Conservation (phyloP, 345 rosid species). For the Corchorus olitorius region DNA sequence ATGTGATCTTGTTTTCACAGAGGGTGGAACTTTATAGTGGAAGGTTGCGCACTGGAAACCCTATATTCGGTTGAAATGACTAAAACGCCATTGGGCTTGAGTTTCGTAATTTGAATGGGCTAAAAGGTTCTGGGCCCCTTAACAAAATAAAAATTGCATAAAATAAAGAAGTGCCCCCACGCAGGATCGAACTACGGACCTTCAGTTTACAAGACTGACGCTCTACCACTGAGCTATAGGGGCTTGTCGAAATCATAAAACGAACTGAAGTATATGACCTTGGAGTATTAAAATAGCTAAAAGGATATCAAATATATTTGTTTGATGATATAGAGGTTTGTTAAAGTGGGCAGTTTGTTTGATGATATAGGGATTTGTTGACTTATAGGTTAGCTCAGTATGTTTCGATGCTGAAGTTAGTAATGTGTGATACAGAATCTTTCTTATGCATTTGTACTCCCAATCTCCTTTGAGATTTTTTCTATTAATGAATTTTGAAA, state of each 20-base stretch:
- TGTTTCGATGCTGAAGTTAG: too few relatives aligned
- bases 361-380: too few relatives aligned
- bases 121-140: neutral
- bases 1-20: neutral
- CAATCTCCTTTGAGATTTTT: too few relatives aligned
- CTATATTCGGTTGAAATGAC: neutral
- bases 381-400: too few relatives aligned
- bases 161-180: slow-evolving; percentile 44
- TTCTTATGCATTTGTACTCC: too few relatives aligned
- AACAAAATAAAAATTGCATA: neutral
- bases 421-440: too few relatives aligned
- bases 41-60: slow-evolving; percentile 2
- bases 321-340: too few relatives aligned
- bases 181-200: slow-evolving; percentile 87
- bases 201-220: slow-evolving; percentile 88
- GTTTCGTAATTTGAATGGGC: neutral
- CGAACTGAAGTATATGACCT: too few relatives aligned
- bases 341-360: too few relatives aligned
- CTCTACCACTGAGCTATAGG: slow-evolving; percentile 92
- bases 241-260: slow-evolving; percentile 23
- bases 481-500: too few relatives aligned
- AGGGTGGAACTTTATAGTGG: neutral
- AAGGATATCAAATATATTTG: too few relatives aligned
- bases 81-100: slow-evolving; percentile 5
- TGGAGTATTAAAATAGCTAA: too few relatives aligned